A percentile compares a stretch with the other conserved stretches of the same genome.
Evolutionary conservation across 352 stramenopile genomes (phyloP).

Genomic region (Blastocystis sp.): DNA sequence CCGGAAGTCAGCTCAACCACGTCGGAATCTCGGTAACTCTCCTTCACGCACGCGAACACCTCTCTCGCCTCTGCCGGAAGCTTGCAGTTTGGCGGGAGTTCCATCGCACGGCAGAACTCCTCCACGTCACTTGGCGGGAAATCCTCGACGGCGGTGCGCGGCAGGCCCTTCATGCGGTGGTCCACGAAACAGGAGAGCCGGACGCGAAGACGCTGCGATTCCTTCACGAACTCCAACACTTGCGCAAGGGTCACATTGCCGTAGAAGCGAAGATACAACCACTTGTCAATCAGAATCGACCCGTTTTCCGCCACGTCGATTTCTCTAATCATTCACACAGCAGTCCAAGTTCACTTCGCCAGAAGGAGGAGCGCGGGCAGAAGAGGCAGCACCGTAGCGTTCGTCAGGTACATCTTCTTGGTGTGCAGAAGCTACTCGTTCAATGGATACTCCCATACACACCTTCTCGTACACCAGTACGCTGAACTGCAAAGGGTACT

Average conservation of each 20-base stretch:
- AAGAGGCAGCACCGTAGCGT: slow-evolving; percentile 22
- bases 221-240: slow-evolving; percentile 19
- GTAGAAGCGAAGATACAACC: slow-evolving; percentile 44
- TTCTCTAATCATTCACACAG: slow-evolving; percentile 25
- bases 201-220: neutral
- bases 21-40: slow-evolving; percentile 7
- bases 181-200: neutral
- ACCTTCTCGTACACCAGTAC: slow-evolving; percentile 59
- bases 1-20: neutral
- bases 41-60: neutral
- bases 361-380: slow-evolving; percentile 33
- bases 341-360: neutral
- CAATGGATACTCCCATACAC: neutral
- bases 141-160: neutral
- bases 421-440: slow-evolving; percentile 38
- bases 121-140: neutral
- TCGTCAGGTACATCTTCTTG: slow-evolving; percentile 55
- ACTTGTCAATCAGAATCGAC: slow-evolving; percentile 47
- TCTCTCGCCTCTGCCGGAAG: neutral
- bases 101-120: slow-evolving; percentile 13
- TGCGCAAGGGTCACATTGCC: neutral
- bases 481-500: slow-evolving; percentile 35
- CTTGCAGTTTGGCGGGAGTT: neutral
- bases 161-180: neutral
- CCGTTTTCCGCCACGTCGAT: slow-evolving; percentile 39